Base-by-base conservation (phyloP, 306 rosid species). In the Cercis canadensis region DNA sequence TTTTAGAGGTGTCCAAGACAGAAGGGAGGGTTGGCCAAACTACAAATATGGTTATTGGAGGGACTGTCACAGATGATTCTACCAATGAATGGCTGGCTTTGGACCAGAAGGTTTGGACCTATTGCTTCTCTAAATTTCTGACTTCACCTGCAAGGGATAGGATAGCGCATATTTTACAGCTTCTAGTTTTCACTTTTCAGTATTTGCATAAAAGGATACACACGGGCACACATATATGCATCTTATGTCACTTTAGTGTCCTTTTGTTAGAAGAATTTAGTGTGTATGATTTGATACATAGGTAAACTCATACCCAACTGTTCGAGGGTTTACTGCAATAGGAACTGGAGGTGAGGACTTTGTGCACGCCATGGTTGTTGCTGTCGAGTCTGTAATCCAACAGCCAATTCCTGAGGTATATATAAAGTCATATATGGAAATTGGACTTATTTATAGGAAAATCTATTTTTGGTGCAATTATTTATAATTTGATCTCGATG, bases 11-110 rank as follows among this genome's bases (percentile, higher is more conserved):
- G 66, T 95, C 99, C 11, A 95, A 82, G 81, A 84, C 96, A 3
- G 97, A 95, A 86, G 99, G 99, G 45, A 95, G 99, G 77, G 91
- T 91, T 69, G 97, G 99, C 14, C 96, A 91, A 62, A 95, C 99
- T 31, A 95, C 99, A 17, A 95, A 95, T 65, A 92, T 95, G 88
- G 96, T 95, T 21, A 79, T 95, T 74, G 97, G 99, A 51, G 99
- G 99, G 45, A 95, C 99, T 2, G 99, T 95, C 41, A 67, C 99
- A 0, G 97, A 87, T 75, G 96, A 95, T 75, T 86, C 96, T 57
- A 73, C 97, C 15, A 82, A 84, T 63, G 99, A 91, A 81, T 95
- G 99, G 99, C 85, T 89, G 31, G 72, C 79, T 73, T 83, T 95
- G 88, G 99, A 95, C 82, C 89, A 89, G 77, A 95, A 95, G 97